Evolutionary conservation across 1,284 basidiomycete genomes (phyloP), one percentile per base, ranked within the genome.

Genomic region (Coniferiporia weirii): DNA sequence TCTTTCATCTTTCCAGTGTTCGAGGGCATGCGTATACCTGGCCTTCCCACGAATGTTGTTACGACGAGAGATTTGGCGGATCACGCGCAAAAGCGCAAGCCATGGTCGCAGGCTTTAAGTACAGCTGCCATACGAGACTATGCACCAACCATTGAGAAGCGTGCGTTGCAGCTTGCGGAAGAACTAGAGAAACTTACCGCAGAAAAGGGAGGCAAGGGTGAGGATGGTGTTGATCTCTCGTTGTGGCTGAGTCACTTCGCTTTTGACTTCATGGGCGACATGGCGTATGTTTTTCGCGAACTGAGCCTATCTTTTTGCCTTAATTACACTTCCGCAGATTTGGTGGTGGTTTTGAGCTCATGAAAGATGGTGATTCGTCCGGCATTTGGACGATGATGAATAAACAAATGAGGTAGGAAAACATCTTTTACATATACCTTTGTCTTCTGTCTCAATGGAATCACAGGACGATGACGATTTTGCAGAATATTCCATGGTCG

Each of bases 31-130:
- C 45, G 56, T 2, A 57, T 57, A 8, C 60, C 60, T 27, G 56
- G 49, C 17, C 65, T 57, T 27, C 56, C 55, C 9, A 17, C 60
- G 7, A 57, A 55, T 27, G 40, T 61, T 7, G 32, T 52, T 9
- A 44, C 57, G 1, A 66, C 70, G 8, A 69, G 70, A 8, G 69
- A 77, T 64, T 61, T 69, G 17, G 66, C 66, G 17, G 70, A 72
- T 32, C 78, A 79, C 61, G 67, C 71, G 2, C 68, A 69, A 9
- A 65, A 72, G 36, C 73, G 78, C 22, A 71, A 70, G 56, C 70
- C 71, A 6, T 79, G 78, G 78, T 74, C 71, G 58, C 69, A 70
- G 43, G 77, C 71, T 6, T 75, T 79, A 62, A 72, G 68, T 54
- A 67, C 69, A 4, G 64, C 68, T 19, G 66, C 75, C 8, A 61